Evolutionary conservation across 768 basidiomycete species (phyloP), one percentile per base, ranked within the genome.

Genomic region (Phylloporus sp.): DNA sequence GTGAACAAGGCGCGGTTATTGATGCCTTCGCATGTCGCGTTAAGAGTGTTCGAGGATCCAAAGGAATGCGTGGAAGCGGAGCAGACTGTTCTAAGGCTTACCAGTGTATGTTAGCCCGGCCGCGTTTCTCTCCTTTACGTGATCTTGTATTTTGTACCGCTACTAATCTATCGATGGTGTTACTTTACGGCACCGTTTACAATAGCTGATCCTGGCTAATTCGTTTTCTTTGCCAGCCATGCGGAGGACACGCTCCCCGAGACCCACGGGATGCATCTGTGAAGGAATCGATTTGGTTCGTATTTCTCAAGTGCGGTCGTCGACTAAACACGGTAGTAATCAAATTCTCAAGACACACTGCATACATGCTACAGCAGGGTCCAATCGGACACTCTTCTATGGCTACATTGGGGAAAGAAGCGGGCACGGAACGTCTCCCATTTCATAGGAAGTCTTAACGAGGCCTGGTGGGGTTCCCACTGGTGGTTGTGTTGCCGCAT

Each of bases 21-120:
- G 62, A 79, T 88, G 60, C 84, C 86, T 5, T 58, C 66, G 27
- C 71, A 80, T 56, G 73, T 89, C 10, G 67, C 72, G 18, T 66
- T 91, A 61, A 76, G 87, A 47, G 65, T 91, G 24, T 92, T 92
- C 64, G 76, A 80, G 58, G 67, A 80, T 36, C 84, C 90, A 10
- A 70, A 59, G 55, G 87, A 92, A 59, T 91, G 88, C 62, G 73
- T 77, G 15, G 89, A 91, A 67, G 78, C 76, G 22, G 69, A 69
- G 32, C 69, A 73, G 42, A 71, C 81, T 50, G 60, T 81, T 45
- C 60, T 42, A 16, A 53, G 31, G 32, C 28, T 63, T 23, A 28
- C 27, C 38, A n/a, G 12, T 36, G 34, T 20, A 34, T 38, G n/a
- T 22, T 59, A 45, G 18, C 15, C n/a, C 10, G 28, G 16, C 9